A percentile compares a stretch with the other conserved stretches of the same genome.
Evolutionary conservation across 2,329 filamentous ascomycete genomes (phyloP).

Genomic region (Pseudocercospora fuligena): DNA sequence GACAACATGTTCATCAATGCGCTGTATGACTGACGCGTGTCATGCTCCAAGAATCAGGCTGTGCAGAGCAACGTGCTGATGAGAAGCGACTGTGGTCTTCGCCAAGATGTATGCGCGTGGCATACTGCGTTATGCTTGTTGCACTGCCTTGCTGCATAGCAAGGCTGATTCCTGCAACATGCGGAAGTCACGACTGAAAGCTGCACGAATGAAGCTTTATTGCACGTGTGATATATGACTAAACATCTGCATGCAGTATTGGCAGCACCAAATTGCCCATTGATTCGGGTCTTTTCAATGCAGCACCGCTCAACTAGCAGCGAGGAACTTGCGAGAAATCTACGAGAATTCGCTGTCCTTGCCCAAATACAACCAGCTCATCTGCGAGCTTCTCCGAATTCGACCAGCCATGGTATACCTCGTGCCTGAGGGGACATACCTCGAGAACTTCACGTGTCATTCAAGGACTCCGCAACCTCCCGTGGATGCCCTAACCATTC

Average conservation of each 20-base stretch:
- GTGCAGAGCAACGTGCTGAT: not conserved
- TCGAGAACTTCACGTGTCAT: conserved; percentile 1
- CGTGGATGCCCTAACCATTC: not conserved
- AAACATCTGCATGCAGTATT: not conserved
- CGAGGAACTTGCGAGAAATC: not conserved
- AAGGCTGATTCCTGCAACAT: not conserved
- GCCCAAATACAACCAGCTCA: not conserved
- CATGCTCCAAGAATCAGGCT: not conserved
- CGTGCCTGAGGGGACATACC: not conserved
- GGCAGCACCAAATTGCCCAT: not conserved
- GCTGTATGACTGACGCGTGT: not conserved
- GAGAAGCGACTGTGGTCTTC: not conserved
- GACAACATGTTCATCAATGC: not conserved
- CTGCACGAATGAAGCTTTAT: not conserved
- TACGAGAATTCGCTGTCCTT: not conserved
- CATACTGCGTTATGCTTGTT: not conserved
- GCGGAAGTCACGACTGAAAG: not conserved
- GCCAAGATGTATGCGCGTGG: not conserved
- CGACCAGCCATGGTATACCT: not conserved
- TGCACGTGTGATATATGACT: not conserved
- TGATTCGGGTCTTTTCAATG: not conserved
- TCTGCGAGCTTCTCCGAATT: not conserved
- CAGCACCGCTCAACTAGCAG: not conserved
- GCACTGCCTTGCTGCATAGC: not conserved
- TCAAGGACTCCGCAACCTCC: not conserved